Evolutionary conservation across 768 basidiomycete species (phyloP).

Genomic region (Podaxis pistillaris): DNA sequence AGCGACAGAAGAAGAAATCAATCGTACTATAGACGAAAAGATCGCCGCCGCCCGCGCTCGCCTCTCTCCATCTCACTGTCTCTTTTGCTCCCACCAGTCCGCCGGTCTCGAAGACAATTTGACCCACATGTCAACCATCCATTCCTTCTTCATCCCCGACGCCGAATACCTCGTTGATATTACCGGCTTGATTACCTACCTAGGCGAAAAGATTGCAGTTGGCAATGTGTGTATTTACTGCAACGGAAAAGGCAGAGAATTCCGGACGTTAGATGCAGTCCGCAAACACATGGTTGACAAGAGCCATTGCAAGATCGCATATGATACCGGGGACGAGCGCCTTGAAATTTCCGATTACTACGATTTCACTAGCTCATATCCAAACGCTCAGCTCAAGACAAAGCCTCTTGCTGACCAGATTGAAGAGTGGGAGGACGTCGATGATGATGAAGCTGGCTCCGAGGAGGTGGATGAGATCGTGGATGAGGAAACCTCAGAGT

Average conservation of each 20-base stretch:
- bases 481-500: conserved; percentile 22
- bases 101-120: conserved; percentile 63
- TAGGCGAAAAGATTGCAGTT: conserved; percentile 93
- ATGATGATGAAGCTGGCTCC: conserved; percentile 40
- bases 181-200: conserved; percentile 75
- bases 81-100: conserved; percentile 73
- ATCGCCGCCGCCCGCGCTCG: conserved; percentile 69
- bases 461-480: conserved; percentile 44
- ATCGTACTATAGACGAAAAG: conserved; percentile 66
- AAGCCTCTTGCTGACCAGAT: conserved; percentile 38
- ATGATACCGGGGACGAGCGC: conserved; percentile 75
- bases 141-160: conserved; percentile 97
- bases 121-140: conserved; percentile 80
- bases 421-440: conserved; percentile 44
- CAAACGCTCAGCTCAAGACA: conserved; percentile 36
- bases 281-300: conserved; percentile 97
- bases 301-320: conserved; percentile 94
- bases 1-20: conserved; percentile 46
- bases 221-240: conserved; percentile 93
- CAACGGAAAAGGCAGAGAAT: conserved; percentile 78
- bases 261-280: conserved; percentile 82
- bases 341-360: conserved; percentile 92
- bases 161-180: conserved; percentile 86
- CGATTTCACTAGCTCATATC: conserved; percentile 85
- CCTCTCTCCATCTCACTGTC: conserved; percentile 66